phyloP scores from a whole-genome alignment of 805 yeast genomes.

The Pichia gijzeniarum region DNA sequence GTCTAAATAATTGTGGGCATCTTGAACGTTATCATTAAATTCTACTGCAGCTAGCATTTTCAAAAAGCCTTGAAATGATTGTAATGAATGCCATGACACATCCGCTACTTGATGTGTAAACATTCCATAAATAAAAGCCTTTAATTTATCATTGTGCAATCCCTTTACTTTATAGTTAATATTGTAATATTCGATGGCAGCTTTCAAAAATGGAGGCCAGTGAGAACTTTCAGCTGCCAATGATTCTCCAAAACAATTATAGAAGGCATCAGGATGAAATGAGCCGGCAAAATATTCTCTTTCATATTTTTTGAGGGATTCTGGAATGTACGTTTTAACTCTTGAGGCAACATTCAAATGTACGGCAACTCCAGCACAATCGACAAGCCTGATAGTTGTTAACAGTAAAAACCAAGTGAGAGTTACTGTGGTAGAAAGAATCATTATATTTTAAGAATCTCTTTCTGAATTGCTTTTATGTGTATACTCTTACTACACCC shows the following conservation, averaged over 20 bases:
- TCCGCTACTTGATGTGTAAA: constrained; percentile 60
- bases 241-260: constrained; percentile 47
- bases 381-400: neutral
- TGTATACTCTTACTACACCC: too few relatives aligned
- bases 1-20: constrained; percentile 53
- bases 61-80: constrained; percentile 49
- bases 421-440: neutral
- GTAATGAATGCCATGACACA: constrained; percentile 61
- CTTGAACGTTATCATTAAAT: constrained; percentile 41
- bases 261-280: constrained; percentile 65
- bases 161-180: constrained; percentile 21
- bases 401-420: neutral
- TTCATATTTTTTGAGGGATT: constrained; percentile 23
- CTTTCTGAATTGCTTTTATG: too few relatives aligned
- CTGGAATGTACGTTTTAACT: constrained; percentile 28
- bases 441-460: neutral
- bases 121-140: constrained; percentile 53
- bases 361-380: constrained; percentile 26
- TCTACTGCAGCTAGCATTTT: constrained; percentile 44
- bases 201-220: constrained; percentile 60
- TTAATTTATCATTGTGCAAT: constrained; percentile 26
- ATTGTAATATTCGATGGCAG: constrained; percentile 39
- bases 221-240: constrained; percentile 57
- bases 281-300: constrained; percentile 49
- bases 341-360: constrained; percentile 35